A percentile compares a stretch with the other conserved stretches of the same genome.
phyloP scores from a whole-genome alignment of 306 rosid genomes.

The Trifolium dubium region DNA sequence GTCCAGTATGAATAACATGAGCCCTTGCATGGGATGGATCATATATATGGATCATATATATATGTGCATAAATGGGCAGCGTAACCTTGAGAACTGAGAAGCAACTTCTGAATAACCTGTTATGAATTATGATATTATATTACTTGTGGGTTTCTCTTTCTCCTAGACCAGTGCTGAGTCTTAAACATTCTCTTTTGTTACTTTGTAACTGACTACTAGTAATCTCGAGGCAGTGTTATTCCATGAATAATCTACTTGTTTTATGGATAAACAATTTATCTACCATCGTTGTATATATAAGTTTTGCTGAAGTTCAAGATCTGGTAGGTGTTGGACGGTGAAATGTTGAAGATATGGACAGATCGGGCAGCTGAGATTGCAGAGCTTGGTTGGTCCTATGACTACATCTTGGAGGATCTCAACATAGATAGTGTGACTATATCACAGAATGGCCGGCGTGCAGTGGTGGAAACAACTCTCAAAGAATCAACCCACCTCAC shows the following conservation, averaged over 20 bases:
- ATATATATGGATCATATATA: too few species aligned
- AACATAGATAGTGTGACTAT: constrained; percentile 85
- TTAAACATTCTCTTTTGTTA: not conserved
- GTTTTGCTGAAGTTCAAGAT: constrained; percentile 37
- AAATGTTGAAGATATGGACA: constrained; percentile 93
- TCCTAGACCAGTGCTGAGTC: not conserved
- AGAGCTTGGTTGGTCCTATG: constrained; percentile 85
- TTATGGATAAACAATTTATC: not conserved
- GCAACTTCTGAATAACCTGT: constrained; percentile 32
- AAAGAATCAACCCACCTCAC: constrained; percentile 71
- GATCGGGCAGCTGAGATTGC: constrained; percentile 90
- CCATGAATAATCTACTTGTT: constrained; percentile 16
- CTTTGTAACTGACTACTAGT: constrained; percentile 6
- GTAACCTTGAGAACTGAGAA: not conserved
- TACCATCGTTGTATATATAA: constrained; percentile 24
- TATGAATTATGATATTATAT: not conserved
- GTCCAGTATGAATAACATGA: not conserved
- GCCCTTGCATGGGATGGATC: constrained; percentile 3
- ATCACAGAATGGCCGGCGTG: constrained; percentile 74
- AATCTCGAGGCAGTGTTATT: constrained; percentile 14
- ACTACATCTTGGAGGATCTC: constrained; percentile 69
- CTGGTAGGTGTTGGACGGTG: constrained; percentile 85
- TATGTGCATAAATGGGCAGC: not conserved
- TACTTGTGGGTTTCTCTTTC: not conserved
- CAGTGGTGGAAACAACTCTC: constrained; percentile 92